phyloP scores from a whole-genome alignment of 306 rosid species.

The Rubus parviflorus region DNA sequence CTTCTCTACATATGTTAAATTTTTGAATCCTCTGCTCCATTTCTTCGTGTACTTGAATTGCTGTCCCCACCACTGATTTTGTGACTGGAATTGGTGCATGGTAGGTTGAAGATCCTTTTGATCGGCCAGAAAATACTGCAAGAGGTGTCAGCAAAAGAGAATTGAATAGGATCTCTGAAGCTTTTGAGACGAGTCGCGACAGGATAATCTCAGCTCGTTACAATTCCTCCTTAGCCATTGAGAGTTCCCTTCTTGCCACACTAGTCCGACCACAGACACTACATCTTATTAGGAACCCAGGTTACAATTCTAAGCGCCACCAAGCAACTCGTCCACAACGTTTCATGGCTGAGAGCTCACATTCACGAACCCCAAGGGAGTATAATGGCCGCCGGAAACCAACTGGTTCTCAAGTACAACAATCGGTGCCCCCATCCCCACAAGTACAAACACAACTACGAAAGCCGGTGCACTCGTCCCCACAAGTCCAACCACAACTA shows the following conservation, averaged over 20 bases:
- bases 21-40: conserved; percentile 9
- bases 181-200: conserved; percentile 35
- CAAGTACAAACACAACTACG: not conserved
- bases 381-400: not conserved
- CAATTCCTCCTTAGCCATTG: conserved; percentile 15
- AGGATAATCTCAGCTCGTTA: conserved; percentile 35
- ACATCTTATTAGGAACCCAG: conserved; percentile 24
- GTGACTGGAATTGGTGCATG: conserved; percentile 27
- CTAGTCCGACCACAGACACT: conserved; percentile 46
- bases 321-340: conserved; percentile 39
- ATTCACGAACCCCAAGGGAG: not conserved
- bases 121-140: conserved; percentile 71
- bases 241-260: conserved; percentile 34
- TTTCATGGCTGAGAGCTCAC: conserved; percentile 18
- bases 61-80: conserved; percentile 27
- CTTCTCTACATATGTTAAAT: not conserved
- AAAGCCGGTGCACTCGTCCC: not conserved
- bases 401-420: not conserved
- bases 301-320: conserved; percentile 16
- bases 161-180: conserved; percentile 54
- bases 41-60: conserved; percentile 16
- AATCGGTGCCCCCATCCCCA: not conserved
- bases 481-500: not conserved
- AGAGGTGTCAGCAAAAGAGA: conserved; percentile 53
- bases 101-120: conserved; percentile 93